Percentiles rank a stretch among this genome's conserved stretches.
phyloP scores from a whole-genome alignment of 768 basidiomycete genomes.

The Boletellus emodensis region DNA sequence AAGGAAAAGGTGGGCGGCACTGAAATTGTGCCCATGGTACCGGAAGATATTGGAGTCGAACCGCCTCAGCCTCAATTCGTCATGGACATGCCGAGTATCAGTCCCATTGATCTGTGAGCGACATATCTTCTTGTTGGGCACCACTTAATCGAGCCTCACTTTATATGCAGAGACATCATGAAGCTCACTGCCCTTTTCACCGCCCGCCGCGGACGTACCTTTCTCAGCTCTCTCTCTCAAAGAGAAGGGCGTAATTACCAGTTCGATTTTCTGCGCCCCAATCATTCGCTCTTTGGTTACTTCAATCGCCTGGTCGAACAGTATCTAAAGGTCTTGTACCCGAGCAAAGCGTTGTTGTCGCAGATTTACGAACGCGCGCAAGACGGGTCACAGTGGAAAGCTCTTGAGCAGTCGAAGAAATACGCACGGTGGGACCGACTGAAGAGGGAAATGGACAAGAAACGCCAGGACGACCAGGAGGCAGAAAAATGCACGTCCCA shows the following conservation, averaged over 20 bases:
- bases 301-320: conserved; percentile 98
- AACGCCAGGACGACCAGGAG: conserved; percentile 85
- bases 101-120: conserved; percentile 86
- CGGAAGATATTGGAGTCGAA: conserved; percentile 64
- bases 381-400: conserved; percentile 68
- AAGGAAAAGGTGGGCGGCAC: conserved; percentile 40
- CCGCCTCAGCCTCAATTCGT: conserved; percentile 82
- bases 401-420: conserved; percentile 68
- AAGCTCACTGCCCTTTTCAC: conserved; percentile 95
- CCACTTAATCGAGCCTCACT: neutral
- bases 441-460: conserved; percentile 80
- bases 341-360: conserved; percentile 70
- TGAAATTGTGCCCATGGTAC: conserved; percentile 30
- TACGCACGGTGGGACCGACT: conserved; percentile 88
- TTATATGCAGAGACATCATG: conserved; percentile 74
- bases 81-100: conserved; percentile 83
- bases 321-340: conserved; percentile 86
- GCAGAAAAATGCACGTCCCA: conserved; percentile 75
- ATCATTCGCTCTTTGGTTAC: conserved; percentile 92
- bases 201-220: conserved; percentile 83
- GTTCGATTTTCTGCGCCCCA: conserved; percentile 95
- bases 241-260: conserved; percentile 95
- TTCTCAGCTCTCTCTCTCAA: conserved; percentile 78
- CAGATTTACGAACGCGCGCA: conserved; percentile 66
- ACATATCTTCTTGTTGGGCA: neutral